Percentiles rank a stretch among this genome's conserved stretches.
Evolutionary conservation across 2,329 filamentous ascomycete species (phyloP).

Genomic region (Trichoderma breve): DNA sequence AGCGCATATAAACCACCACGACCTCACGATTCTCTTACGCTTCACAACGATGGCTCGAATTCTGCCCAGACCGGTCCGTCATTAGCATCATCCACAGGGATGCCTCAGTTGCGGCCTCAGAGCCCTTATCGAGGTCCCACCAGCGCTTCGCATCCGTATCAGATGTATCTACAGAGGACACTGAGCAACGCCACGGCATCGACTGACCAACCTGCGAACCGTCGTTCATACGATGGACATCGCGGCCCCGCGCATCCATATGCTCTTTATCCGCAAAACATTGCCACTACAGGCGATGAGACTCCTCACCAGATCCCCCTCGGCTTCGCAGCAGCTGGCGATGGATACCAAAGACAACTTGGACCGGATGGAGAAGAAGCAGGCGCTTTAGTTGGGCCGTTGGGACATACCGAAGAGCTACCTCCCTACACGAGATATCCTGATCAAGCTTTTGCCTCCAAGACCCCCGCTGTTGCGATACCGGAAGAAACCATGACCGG

Average conservation of each 20-base stretch:
- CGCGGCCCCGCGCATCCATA: conserved; percentile 78
- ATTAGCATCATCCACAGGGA: conserved; percentile 33
- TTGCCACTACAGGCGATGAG: conserved; percentile 53
- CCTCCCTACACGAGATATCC: conserved; percentile 91
- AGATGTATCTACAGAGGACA: conserved; percentile 73
- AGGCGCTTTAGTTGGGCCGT: conserved; percentile 82
- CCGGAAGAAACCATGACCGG: conserved; percentile 21
- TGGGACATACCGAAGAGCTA: conserved; percentile 86
- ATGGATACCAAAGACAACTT: conserved; percentile 67
- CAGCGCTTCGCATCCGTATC: conserved; percentile 79
- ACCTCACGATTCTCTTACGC: conserved; percentile 48
- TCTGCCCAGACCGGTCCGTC: conserved; percentile 16
- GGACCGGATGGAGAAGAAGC: conserved; percentile 81
- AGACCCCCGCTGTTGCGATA: conserved; percentile 34
- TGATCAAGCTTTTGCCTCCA: conserved; percentile 65
- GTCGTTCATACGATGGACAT: conserved; percentile 12
- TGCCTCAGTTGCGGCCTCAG: conserved; percentile 46
- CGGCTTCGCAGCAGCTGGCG: conserved; percentile 68
- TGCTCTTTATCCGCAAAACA: conserved; percentile 79
- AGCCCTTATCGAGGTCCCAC: conserved; percentile 68
- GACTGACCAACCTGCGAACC: conserved; percentile 46
- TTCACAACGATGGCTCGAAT: conserved; percentile 51
- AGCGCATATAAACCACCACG: conserved; percentile 56
- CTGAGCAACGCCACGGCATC: conserved; percentile 72
- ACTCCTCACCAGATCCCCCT: conserved; percentile 55